Evolutionary conservation across 2,329 filamentous ascomycete species (phyloP).

Genomic region (Neocucurbitaria cava): DNA sequence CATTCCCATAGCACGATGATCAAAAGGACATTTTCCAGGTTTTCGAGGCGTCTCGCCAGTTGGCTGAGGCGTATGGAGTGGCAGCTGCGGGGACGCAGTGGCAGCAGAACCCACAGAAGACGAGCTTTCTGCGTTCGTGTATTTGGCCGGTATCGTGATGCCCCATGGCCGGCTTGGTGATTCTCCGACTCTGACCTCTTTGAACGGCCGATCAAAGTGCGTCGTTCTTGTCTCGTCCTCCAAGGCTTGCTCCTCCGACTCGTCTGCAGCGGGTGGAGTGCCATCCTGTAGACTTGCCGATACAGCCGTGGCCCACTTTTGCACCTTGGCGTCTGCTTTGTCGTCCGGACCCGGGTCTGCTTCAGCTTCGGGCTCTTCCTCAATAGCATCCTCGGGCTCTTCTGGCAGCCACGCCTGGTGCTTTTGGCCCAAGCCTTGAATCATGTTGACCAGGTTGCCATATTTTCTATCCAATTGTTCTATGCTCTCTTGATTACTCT

Average conservation of each 20-base stretch:
- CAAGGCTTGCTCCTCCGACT: conserved; percentile 44
- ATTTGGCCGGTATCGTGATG: conserved; percentile 75
- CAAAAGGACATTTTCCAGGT: conserved; percentile 46
- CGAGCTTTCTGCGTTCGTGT: conserved; percentile 49
- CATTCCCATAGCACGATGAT: conserved; percentile 37
- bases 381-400: conserved; percentile 54
- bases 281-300: conserved; percentile 61
- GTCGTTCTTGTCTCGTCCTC: conserved; percentile 71
- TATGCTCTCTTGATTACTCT: conserved; percentile 84
- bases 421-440: conserved; percentile 84
- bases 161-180: conserved; percentile 94
- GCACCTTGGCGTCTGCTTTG: conserved; percentile 73
- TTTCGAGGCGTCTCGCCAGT: conserved; percentile 36
- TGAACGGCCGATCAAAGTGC: conserved; percentile 83
- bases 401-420: conserved; percentile 85
- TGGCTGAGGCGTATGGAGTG: conserved; percentile 52
- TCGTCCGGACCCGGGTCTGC: conserved; percentile 50
- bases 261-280: conserved; percentile 47
- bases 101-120: conserved; percentile 50
- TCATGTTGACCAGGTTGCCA: conserved; percentile 91
- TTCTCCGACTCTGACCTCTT: conserved; percentile 91
- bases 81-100: conserved; percentile 58
- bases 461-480: conserved; percentile 93
- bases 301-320: conserved; percentile 85
- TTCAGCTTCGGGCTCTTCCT: conserved; percentile 56